Evolutionary conservation across 2,329 filamentous ascomycete species (phyloP).

Genomic region (Cadophora luteo-olivacea): DNA sequence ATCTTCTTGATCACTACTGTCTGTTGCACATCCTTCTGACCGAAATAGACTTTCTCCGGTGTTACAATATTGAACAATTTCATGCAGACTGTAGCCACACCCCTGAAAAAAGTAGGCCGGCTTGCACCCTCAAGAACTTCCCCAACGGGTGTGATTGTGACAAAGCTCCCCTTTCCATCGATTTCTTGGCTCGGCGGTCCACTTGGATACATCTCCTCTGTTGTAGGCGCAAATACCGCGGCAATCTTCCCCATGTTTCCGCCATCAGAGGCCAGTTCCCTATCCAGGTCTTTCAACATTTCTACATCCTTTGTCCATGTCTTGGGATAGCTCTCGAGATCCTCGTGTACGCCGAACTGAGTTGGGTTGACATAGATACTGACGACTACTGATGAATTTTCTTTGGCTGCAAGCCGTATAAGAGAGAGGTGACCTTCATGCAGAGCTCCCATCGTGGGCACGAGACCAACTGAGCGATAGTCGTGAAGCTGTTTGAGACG

Average conservation of each 20-base stretch:
- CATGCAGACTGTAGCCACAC: constrained; percentile 95
- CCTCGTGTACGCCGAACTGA: constrained; percentile 90
- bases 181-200: constrained; percentile 73
- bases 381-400: constrained; percentile 87
- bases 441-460: constrained; percentile 98
- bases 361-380: constrained; percentile 96
- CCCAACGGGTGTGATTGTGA: constrained; percentile 86
- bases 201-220: constrained; percentile 85
- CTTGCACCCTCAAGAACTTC: constrained; percentile 83
- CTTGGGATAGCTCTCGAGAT: constrained; percentile 86
- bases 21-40: constrained; percentile 97
- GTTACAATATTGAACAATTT: constrained; percentile 87
- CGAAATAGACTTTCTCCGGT: constrained; percentile 86
- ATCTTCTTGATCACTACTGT: constrained; percentile 87
- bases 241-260: constrained; percentile 70
- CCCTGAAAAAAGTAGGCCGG: constrained; percentile 93
- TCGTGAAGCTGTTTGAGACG: constrained; percentile 69
- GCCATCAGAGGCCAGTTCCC: constrained; percentile 70
- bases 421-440: constrained; percentile 89
- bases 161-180: constrained; percentile 83
- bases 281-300: constrained; percentile 71
- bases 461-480: constrained; percentile 79
- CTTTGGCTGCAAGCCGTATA: constrained; percentile 80
- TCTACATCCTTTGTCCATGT: constrained; percentile 83
- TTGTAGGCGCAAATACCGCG: constrained; percentile 86